These are phyloP conservation scores for Desmodesmus armatus DNA, from an alignment of 139 green algal species.

Conservation along the genomic window DNA sequence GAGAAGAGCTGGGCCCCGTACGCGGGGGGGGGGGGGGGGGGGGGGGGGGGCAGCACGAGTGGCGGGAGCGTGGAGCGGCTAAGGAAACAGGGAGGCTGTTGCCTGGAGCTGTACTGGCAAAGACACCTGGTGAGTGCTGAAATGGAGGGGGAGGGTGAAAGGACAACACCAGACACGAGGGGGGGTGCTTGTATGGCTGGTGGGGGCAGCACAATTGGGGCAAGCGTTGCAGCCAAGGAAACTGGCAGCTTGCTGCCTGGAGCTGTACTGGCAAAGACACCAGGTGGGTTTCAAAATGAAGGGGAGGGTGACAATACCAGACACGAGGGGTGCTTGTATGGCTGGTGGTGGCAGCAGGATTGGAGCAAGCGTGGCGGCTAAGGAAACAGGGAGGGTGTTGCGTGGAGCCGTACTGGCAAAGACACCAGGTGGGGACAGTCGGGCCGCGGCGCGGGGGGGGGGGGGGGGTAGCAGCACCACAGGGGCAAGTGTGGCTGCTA, in stretches of 20 bases:
- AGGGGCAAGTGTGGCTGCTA: too few relatives aligned
- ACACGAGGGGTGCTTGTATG: slow-evolving; percentile 48
- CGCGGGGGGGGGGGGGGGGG: too few relatives aligned
- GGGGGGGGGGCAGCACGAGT: too few relatives aligned
- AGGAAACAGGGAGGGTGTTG: not conserved
- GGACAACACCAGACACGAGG: too few relatives aligned
- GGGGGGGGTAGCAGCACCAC: too few relatives aligned
- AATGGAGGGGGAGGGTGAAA: too few relatives aligned
- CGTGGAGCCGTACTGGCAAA: not conserved
- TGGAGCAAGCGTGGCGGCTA: not conserved
- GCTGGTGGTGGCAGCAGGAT: not conserved
- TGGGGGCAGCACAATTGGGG: too few relatives aligned
- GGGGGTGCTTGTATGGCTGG: slow-evolving; percentile 48
- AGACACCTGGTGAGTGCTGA: not conserved
- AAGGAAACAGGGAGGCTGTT: not conserved
- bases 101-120: not conserved
- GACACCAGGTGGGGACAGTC: not conserved
- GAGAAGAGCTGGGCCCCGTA: not conserved
- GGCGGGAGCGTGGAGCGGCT: too few relatives aligned
- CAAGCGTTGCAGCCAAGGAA: not conserved
- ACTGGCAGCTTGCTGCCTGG: slow-evolving; percentile 22
- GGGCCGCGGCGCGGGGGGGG: too few relatives aligned
- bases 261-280: not conserved
- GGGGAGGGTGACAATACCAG: too few relatives aligned
- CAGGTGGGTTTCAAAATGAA: too few relatives aligned